Percentiles rank a stretch among this genome's conserved stretches.
Evolutionary conservation across 129 eudicot genomes (phyloP).

Genomic region (Saussurea involucrata): DNA sequence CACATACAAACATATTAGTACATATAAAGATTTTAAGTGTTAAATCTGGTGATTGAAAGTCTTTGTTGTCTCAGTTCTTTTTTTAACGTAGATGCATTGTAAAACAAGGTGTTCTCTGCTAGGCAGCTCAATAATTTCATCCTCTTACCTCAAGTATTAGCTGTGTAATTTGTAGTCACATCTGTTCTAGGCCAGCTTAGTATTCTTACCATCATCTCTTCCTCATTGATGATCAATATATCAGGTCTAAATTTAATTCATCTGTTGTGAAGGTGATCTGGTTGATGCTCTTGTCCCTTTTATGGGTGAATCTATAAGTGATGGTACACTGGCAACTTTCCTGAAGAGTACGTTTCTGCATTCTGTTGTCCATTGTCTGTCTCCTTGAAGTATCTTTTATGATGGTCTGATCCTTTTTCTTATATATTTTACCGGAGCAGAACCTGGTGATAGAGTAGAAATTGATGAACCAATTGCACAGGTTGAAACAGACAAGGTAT

Average conservation of each 20-base stretch:
- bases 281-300: slow-evolving; percentile 91
- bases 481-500: slow-evolving; percentile 92
- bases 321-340: slow-evolving; percentile 86
- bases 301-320: slow-evolving; percentile 95
- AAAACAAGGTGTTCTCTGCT: neutral
- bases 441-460: slow-evolving; percentile 91
- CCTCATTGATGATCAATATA: too few species aligned
- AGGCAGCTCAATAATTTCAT: neutral
- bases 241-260: neutral
- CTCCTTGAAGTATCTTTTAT: neutral
- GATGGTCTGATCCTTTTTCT: slow-evolving; percentile 8
- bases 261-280: slow-evolving; percentile 53
- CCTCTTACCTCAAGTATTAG: neutral
- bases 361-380: neutral
- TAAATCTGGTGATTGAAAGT: neutral
- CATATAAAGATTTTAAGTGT: neutral
- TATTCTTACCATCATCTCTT: too few species aligned
- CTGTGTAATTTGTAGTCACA: too few species aligned
- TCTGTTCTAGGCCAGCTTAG: too few species aligned
- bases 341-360: slow-evolving; percentile 60
- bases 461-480: slow-evolving; percentile 96
- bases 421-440: slow-evolving; percentile 36
- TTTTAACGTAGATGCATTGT: neutral
- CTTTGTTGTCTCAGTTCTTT: too few species aligned
- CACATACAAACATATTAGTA: neutral